phyloP scores from a whole-genome alignment of 129 eudicot species.

The Artemisia argyi region DNA sequence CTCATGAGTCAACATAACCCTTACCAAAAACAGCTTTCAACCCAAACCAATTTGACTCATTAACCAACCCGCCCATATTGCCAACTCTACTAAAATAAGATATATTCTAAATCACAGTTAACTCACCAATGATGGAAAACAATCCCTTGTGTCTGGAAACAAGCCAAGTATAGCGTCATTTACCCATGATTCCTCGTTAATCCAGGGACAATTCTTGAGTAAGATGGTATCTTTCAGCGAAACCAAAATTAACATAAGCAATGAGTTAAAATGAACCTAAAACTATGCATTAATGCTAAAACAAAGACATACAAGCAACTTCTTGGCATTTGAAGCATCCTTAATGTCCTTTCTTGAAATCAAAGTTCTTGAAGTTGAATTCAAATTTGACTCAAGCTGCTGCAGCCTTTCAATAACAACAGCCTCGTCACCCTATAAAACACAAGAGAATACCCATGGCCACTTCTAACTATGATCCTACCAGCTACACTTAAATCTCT shows the following conservation, averaged over 20 bases:
- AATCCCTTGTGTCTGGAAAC: conserved; percentile 86
- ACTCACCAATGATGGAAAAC: conserved; percentile 84
- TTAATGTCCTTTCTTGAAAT: conserved; percentile 52
- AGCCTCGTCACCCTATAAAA: conserved; percentile 75
- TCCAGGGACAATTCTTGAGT: conserved; percentile 20
- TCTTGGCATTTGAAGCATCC: conserved; percentile 60
- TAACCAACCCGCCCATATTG: not conserved
- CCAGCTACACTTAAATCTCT: no score
- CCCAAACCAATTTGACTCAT: not conserved
- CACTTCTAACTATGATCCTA: no score
- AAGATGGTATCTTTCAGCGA: conserved; percentile 7
- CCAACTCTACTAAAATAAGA: conserved; percentile 1
- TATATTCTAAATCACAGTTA: not conserved
- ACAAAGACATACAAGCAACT: conserved; percentile 58
- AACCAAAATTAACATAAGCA: not conserved
- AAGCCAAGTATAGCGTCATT: conserved; percentile 68
- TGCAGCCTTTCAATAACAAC: conserved; percentile 73
- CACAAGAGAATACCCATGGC: conserved; percentile 15
- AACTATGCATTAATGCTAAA: conserved; percentile 17
- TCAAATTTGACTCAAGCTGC: conserved; percentile 54
- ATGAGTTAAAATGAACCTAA: conserved; percentile 4
- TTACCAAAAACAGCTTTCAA: not conserved
- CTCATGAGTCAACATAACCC: not conserved
- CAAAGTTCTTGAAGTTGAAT: conserved; percentile 56
- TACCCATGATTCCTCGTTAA: conserved; percentile 84